These are phyloP conservation scores for Zygosaccharomyces pseudobailii DNA, from an alignment of 1,139 yeast genomes.

Conservation along the genomic window DNA sequence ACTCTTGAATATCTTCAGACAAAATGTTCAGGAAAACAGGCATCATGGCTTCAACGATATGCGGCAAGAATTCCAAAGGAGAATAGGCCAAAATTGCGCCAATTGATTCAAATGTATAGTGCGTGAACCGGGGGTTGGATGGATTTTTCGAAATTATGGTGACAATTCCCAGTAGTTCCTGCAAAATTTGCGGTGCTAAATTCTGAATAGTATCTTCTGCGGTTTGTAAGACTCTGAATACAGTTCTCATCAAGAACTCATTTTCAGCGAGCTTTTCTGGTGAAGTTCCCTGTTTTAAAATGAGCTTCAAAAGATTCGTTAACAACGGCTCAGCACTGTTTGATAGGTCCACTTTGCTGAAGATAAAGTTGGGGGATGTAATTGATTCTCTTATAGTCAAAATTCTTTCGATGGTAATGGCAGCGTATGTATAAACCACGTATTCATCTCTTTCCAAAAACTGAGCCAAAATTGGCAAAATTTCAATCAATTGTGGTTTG, in stretches of 20 bases:
- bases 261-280: conserved; percentile 95
- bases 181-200: conserved; percentile 44
- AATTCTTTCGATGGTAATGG: conserved; percentile 86
- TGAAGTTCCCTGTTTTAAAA: conserved; percentile 52
- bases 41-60: conserved; percentile 53
- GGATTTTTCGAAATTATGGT: conserved; percentile 79
- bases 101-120: conserved; percentile 83
- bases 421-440: conserved; percentile 88
- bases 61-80: conserved; percentile 36
- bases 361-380: conserved; percentile 48
- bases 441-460: conserved; percentile 61
- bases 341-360: conserved; percentile 66
- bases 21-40: conserved; percentile 66
- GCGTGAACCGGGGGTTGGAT: conserved; percentile 90
- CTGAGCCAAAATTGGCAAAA: conserved; percentile 73
- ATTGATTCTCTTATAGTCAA: conserved; percentile 65
- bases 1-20: conserved; percentile 86
- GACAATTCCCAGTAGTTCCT: conserved; percentile 66
- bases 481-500: conserved; percentile 71
- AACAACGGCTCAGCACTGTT: conserved; percentile 52
- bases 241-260: conserved; percentile 84
- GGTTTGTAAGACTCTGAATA: conserved; percentile 77
- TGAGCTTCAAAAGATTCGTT: conserved; percentile 59
- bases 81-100: conserved; percentile 67
- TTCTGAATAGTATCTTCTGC: conserved; percentile 57